phyloP scores from a whole-genome alignment of 352 stramenopile species.

The Blastocystis sp. region DNA sequence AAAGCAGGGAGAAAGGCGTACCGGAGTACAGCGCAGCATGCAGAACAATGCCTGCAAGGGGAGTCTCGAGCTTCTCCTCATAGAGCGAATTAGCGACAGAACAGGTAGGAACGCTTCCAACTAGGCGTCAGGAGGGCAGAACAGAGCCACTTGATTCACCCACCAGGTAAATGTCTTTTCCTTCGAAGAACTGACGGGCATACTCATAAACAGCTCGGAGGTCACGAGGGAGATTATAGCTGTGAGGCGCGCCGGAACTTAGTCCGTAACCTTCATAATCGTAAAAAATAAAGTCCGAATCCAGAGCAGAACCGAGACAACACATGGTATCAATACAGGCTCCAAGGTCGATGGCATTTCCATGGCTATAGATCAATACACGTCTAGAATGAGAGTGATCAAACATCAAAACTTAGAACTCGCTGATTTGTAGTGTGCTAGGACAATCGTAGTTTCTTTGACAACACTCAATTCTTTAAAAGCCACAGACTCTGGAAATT shows the following conservation, averaged over 20 bases:
- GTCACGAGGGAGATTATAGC: constrained; percentile 13
- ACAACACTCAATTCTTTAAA: not conserved
- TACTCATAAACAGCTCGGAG: constrained; percentile 48
- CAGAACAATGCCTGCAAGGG: not conserved
- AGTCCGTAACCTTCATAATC: constrained; percentile 54
- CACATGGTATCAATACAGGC: not conserved
- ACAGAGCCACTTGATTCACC: constrained; percentile 4
- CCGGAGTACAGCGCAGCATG: constrained; percentile 31
- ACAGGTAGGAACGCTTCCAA: constrained; percentile 42
- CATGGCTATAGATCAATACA: constrained; percentile 54
- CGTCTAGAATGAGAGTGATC: not conserved
- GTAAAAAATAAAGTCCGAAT: constrained; percentile 25
- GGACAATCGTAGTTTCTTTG: not conserved
- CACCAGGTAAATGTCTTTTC: constrained; percentile 15
- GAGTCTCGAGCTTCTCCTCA: not conserved
- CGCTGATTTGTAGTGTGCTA: not conserved
- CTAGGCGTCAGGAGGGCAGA: not conserved
- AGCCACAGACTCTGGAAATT: not conserved
- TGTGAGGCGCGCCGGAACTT: not conserved
- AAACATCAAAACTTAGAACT: not conserved
- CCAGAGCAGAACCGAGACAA: not conserved
- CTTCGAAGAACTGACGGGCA: not conserved
- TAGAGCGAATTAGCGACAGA: not conserved
- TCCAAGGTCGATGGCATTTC: constrained; percentile 20
- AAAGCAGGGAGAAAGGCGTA: not conserved